These are phyloP conservation scores for Trichoderma arundinaceum DNA, from an alignment of 2,329 filamentous ascomycete genomes.

Conservation along the genomic window DNA sequence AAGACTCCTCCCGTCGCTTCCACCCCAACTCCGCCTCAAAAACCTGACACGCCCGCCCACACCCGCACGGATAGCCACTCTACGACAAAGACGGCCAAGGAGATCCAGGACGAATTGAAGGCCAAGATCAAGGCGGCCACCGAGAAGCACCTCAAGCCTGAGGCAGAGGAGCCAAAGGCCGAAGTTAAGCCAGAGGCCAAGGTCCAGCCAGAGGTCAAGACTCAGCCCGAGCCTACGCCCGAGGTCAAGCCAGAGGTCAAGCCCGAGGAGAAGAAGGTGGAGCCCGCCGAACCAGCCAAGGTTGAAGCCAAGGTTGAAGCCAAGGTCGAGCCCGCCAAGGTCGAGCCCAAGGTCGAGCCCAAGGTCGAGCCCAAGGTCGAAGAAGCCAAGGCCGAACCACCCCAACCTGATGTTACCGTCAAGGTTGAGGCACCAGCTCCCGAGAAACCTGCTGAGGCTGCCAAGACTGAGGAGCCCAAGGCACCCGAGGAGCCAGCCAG, in stretches of 20 bases:
- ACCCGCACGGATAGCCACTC: constrained; percentile 72
- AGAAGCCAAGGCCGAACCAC: constrained; percentile 13
- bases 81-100: constrained; percentile 74
- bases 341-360: background rate
- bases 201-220: background rate
- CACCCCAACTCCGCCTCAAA: constrained; percentile 79
- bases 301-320: background rate
- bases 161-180: constrained; percentile 40
- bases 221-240: background rate
- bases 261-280: constrained; percentile 1
- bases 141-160: constrained; percentile 43
- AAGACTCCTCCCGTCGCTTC: constrained; percentile 75
- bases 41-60: constrained; percentile 71
- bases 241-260: constrained; percentile 10
- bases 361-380: background rate
- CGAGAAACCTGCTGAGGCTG: constrained; percentile 39
- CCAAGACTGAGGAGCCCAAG: constrained; percentile 38
- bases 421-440: constrained; percentile 17
- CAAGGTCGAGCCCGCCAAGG: constrained; percentile 25
- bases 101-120: constrained; percentile 83
- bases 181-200: constrained; percentile 37
- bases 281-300: constrained; percentile 4
- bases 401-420: constrained; percentile 11
- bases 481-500: constrained; percentile 42
- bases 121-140: constrained; percentile 74